A percentile compares a stretch with the other conserved stretches of the same genome.
Evolutionary conservation across 129 eudicot genomes (phyloP).

Genomic region (Ambrosia artemisiifolia): DNA sequence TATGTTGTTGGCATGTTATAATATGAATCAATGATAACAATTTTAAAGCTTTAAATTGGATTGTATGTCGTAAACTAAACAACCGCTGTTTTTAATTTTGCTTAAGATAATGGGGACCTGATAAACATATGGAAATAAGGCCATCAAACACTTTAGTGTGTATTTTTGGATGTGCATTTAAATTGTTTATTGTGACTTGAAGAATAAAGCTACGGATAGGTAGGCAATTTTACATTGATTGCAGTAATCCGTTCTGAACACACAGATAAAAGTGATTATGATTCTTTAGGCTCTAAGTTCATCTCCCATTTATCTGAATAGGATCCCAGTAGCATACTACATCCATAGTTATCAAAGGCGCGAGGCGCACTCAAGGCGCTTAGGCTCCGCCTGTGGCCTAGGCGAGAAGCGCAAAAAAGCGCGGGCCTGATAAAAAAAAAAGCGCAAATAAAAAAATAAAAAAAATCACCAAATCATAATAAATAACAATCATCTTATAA

Average conservation of each 20-base stretch:
- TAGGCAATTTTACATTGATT: background rate
- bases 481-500: too few species aligned
- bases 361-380: too few species aligned
- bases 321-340: background rate
- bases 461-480: too few species aligned
- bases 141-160: background rate
- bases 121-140: background rate
- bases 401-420: too few species aligned
- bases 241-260: background rate
- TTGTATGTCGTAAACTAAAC: background rate
- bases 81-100: slow-evolving; percentile 14
- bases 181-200: background rate
- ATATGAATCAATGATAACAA: slow-evolving; percentile 7
- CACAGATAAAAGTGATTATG: background rate
- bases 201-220: background rate
- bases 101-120: background rate
- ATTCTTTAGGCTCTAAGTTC: background rate
- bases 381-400: too few species aligned
- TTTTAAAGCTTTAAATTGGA: slow-evolving; percentile 16
- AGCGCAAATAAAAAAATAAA: too few species aligned
- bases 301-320: background rate
- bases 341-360: too few species aligned
- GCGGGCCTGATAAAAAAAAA: too few species aligned
- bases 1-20: slow-evolving; percentile 7
- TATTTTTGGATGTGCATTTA: background rate